phyloP scores from a whole-genome alignment of 2,329 filamentous ascomycete genomes.

The Fusarium papillatum region DNA sequence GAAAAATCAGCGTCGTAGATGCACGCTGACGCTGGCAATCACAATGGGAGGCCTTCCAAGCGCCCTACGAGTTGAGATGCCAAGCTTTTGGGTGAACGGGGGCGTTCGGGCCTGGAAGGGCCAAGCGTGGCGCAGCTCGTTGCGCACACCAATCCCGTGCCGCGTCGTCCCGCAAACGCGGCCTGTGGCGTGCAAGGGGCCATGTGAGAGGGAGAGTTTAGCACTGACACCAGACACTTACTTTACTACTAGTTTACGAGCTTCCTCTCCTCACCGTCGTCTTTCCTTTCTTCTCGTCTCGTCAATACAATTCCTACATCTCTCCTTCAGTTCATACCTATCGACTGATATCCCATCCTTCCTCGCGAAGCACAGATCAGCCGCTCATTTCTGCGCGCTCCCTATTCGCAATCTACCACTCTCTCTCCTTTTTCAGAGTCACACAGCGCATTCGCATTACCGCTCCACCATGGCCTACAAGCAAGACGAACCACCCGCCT shows the following conservation, averaged over 20 bases:
- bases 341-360: conserved; percentile 10
- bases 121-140: conserved; percentile 52
- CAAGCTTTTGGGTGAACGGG: conserved; percentile 27
- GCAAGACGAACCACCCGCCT: conserved; percentile 64
- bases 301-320: conserved; percentile 18
- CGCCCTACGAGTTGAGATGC: conserved; percentile 13
- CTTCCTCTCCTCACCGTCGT: conserved; percentile 23
- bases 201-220: conserved; percentile 45
- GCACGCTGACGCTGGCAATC: neutral
- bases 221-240: conserved; percentile 27
- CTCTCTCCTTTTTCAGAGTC: conserved; percentile 13
- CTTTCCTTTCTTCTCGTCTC: conserved; percentile 16
- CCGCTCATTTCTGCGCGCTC: conserved; percentile 5
- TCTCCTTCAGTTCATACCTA: conserved; percentile 10
- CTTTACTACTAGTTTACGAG: conserved; percentile 19
- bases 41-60: neutral
- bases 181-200: conserved; percentile 41
- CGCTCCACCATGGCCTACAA: conserved; percentile 51
- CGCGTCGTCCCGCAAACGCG: conserved; percentile 44
- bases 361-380: neutral
- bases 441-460: conserved; percentile 3
- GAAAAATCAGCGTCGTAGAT: neutral
- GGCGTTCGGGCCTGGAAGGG: conserved; percentile 25
- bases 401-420: neutral
- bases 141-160: conserved; percentile 32